Evolutionary conservation across 345 rosid genomes (phyloP), one percentile per base, ranked within the genome.

Genomic region (Acer negundo): DNA sequence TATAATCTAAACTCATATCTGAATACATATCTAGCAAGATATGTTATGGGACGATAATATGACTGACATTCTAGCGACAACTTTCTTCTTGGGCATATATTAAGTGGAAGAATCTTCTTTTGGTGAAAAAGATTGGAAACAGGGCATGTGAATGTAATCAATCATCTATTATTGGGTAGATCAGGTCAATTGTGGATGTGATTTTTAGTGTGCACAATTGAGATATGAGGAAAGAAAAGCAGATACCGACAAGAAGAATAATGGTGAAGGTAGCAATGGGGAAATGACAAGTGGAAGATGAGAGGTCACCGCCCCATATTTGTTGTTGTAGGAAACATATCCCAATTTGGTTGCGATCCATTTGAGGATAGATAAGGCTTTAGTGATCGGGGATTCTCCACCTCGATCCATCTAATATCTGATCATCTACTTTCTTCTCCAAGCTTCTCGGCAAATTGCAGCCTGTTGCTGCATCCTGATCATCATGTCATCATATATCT

Each of bases 281-380:
- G 86, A 19, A 80, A 78, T 47, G 83, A 78, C 84, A 83, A 63
- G 70, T 80, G 83, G 62, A 66, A 65, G 65, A 81, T 77, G 81
- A 62, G 81, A 68, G 74, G 58, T 56, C 53, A 73, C 73, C 42
- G 42, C 26, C 73, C 79, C 73, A 56, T 58, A 49, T 7, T 13
- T 49, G 10, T 67, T 72, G 31, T 19, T 17, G 69, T 46, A 10
- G 59, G 24, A 46, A 46, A 49, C 7, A 9, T 24, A 24, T 10
- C 59, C 44, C 16, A 12, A 51, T 42, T 40, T 61, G 76, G 67
- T 56, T 10, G 58, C 47, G 56, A 58, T 23, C 4, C 62, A 64
- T 13, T 44, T 22, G 61, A 38, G 58, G 38, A 35, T 35, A 4
- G 78, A 81, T 81, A 81, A 75, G 73, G 16, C 47, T 69, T 47